Evolutionary conservation across 805 yeast species (phyloP).

Genomic region (Candida oleophila): DNA sequence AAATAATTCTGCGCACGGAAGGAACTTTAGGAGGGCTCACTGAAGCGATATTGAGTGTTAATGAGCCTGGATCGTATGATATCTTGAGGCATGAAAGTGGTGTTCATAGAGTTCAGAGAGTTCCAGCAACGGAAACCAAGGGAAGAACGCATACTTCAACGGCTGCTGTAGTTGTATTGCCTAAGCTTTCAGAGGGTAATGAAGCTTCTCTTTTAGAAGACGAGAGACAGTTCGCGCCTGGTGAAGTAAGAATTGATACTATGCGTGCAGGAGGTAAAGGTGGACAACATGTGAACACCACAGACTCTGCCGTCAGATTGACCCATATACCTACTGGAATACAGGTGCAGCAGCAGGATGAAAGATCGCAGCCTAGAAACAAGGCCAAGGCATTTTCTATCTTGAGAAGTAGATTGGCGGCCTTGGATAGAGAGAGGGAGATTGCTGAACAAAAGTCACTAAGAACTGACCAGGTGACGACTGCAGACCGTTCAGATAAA

Average conservation of each 20-base stretch:
- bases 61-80: conserved; percentile 75
- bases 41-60: conserved; percentile 68
- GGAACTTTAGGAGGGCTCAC: conserved; percentile 70
- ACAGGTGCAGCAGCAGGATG: conserved; percentile 88
- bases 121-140: conserved; percentile 90
- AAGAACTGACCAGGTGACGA: conserved; percentile 79
- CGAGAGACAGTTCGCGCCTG: conserved; percentile 76
- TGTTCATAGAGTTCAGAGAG: conserved; percentile 92
- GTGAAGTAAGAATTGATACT: conserved; percentile 90
- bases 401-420: conserved; percentile 81
- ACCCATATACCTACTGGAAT: conserved; percentile 92
- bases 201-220: conserved; percentile 46
- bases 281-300: conserved; percentile 97
- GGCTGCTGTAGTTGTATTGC: conserved; percentile 91
- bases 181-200: conserved; percentile 65
- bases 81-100: conserved; percentile 83
- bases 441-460: conserved; percentile 63
- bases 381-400: conserved; percentile 89
- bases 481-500: conserved; percentile 90
- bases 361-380: conserved; percentile 90
- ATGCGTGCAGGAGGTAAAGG: conserved; percentile 98
- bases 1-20: conserved; percentile 54
- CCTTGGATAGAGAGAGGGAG: conserved; percentile 64
- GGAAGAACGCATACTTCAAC: conserved; percentile 96
- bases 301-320: conserved; percentile 93